Conservation (phyloP, 768 basidiomycete species). For the Nidularia sp. region DNA sequence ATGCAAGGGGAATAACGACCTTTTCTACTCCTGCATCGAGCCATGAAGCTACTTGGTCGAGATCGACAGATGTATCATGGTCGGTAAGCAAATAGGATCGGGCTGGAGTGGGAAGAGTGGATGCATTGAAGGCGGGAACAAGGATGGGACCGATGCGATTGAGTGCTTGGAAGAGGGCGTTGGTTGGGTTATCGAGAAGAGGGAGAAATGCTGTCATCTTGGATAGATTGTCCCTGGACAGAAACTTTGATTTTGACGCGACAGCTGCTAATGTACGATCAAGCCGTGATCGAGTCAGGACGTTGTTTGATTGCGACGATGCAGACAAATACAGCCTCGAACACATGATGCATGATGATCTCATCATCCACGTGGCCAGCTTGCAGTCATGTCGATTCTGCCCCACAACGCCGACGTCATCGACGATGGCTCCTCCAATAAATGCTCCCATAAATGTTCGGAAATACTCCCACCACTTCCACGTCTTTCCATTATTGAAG, state of each 20-base stretch:
- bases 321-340: background rate
- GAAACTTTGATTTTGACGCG: too few species aligned
- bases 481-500: conserved; percentile 12
- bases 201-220: conserved; percentile 54
- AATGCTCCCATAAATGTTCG: too few species aligned
- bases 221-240: too few species aligned
- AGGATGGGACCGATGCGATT: conserved; percentile 78
- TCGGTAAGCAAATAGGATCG: conserved; percentile 57
- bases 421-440: too few species aligned
- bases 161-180: conserved; percentile 54
- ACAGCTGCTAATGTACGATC: too few species aligned
- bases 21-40: conserved; percentile 81
- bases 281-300: background rate
- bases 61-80: conserved; percentile 32
- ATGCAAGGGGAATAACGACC: conserved; percentile 68
- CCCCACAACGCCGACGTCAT: background rate
- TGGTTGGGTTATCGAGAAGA: conserved; percentile 46
- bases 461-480: background rate
- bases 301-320: background rate
- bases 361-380: background rate
- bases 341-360: background rate
- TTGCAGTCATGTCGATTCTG: background rate
- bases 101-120: conserved; percentile 23
- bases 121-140: conserved; percentile 31
- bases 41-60: conserved; percentile 56